Conservation (phyloP, 805 yeast species). For the Saccharomycopsis sp. region DNA sequence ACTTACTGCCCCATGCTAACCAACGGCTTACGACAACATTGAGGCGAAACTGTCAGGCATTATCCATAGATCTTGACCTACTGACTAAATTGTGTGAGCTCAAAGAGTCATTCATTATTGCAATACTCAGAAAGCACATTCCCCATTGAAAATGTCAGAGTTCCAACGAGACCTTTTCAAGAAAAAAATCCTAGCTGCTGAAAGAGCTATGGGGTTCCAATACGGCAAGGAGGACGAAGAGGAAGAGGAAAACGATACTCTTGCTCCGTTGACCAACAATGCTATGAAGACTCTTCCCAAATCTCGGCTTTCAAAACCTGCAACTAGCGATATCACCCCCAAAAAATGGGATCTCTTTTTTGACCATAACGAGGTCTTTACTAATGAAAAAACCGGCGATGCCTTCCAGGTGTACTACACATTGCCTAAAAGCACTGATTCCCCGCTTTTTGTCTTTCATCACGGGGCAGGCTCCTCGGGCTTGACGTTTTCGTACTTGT, state of each 20-base stretch:
- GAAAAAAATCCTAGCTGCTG: constrained; percentile 18
- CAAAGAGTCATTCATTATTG: too few species aligned
- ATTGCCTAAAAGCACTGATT: constrained; percentile 37
- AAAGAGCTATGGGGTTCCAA: constrained; percentile 11
- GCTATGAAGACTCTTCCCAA: not conserved
- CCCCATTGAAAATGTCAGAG: constrained; percentile 15
- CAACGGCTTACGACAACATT: too few species aligned
- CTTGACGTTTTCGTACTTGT: constrained; percentile 60
- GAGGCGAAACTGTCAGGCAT: too few species aligned
- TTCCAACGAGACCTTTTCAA: constrained; percentile 17
- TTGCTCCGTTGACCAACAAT: constrained; percentile 1
- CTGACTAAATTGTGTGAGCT: too few species aligned
- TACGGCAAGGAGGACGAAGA: constrained; percentile 10
- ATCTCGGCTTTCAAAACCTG: not conserved
- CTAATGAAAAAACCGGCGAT: constrained; percentile 24
- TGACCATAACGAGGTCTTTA: constrained; percentile 25
- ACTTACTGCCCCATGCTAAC: too few species aligned
- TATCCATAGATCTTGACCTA: too few species aligned
- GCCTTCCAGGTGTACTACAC: constrained; percentile 50
- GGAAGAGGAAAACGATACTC: constrained; percentile 8
- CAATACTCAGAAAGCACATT: too few species aligned
- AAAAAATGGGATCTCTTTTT: constrained; percentile 32
- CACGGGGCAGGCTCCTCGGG: constrained; percentile 97
- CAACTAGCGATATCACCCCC: constrained; percentile 2
- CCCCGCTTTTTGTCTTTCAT: constrained; percentile 66